A percentile compares a stretch with the other conserved stretches of the same genome.
These are phyloP conservation scores for Abortiporus biennis DNA, from an alignment of 1,284 basidiomycete genomes.

Conservation along the genomic window DNA sequence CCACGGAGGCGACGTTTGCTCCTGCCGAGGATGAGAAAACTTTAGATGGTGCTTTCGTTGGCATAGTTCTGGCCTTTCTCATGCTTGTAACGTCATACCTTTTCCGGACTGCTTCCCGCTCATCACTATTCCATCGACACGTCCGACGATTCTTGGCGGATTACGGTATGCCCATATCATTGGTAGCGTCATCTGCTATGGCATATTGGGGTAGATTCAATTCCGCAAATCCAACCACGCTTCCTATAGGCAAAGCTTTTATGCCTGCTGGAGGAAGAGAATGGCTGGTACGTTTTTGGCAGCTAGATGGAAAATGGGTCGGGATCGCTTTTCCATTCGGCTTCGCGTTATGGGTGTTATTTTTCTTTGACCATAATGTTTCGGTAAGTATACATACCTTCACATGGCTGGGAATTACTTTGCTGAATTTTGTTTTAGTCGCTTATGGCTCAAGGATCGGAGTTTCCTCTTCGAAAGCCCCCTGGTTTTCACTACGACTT, in stretches of 20 bases:
- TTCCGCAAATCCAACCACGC: conserved; percentile 52
- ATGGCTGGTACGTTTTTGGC: conserved; percentile 93
- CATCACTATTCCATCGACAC: conserved; percentile 65
- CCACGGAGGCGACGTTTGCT: conserved; percentile 19
- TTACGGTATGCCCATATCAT: conserved; percentile 86
- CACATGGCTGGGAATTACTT: background rate
- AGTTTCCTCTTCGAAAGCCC: conserved; percentile 88
- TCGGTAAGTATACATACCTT: conserved; percentile 45
- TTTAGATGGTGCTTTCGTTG: conserved; percentile 58
- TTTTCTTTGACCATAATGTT: conserved; percentile 83
- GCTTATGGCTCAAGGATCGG: conserved; percentile 88
- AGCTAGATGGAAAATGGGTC: conserved; percentile 86
- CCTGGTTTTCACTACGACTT: conserved; percentile 92
- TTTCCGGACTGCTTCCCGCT: conserved; percentile 62
- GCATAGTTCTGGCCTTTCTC: conserved; percentile 71
- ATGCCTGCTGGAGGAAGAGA: conserved; percentile 65
- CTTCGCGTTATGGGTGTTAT: conserved; percentile 64
- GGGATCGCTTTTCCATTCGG: conserved; percentile 78
- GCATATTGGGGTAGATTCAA: conserved; percentile 85
- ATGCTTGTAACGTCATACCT: conserved; percentile 73
- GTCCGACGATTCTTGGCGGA: conserved; percentile 74
- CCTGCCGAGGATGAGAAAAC: conserved; percentile 22
- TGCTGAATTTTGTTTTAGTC: conserved; percentile 39
- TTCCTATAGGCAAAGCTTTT: conserved; percentile 69
- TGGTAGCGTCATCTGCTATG: conserved; percentile 67